Percentiles rank a stretch among this genome's conserved stretches.
Conservation (phyloP, 495 filamentous ascomycete species). For the Schizothecium vesticola region DNA sequence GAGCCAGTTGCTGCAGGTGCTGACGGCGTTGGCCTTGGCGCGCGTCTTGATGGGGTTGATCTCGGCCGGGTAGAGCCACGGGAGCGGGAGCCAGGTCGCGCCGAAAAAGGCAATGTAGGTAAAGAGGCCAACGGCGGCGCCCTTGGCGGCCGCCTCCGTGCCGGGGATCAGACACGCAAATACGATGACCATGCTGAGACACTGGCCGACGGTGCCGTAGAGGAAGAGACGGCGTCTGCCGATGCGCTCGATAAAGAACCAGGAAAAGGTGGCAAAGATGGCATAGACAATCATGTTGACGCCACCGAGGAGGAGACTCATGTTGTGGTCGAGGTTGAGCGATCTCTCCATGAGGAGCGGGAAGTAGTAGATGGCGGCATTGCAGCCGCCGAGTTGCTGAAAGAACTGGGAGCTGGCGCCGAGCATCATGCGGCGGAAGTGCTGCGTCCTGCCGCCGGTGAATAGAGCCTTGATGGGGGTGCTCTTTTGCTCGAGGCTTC, state of each 20-base stretch:
- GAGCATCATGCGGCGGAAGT: constrained; percentile 58
- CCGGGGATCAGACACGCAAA: constrained; percentile 65
- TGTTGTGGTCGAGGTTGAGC: constrained; percentile 51
- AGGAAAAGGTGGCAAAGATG: constrained; percentile 69
- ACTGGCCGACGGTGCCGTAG: constrained; percentile 63
- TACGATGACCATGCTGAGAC: constrained; percentile 67
- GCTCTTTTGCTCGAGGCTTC: constrained; percentile 46
- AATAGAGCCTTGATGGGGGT: constrained; percentile 53
- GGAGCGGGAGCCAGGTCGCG: constrained; percentile 68
- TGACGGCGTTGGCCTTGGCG: constrained; percentile 69
- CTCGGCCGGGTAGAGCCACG: constrained; percentile 61
- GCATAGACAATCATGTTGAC: constrained; percentile 78
- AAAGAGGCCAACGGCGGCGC: constrained; percentile 72
- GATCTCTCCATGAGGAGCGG: constrained; percentile 68
- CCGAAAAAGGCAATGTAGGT: constrained; percentile 75
- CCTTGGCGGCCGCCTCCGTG: constrained; percentile 49
- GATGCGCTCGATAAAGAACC: constrained; percentile 73
- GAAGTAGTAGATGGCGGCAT: constrained; percentile 82
- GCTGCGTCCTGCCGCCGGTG: constrained; percentile 59
- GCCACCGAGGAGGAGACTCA: constrained; percentile 67
- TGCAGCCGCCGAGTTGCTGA: constrained; percentile 73
- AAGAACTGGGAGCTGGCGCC: constrained; percentile 63
- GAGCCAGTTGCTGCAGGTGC: constrained; percentile 73
- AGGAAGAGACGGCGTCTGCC: constrained; percentile 70
- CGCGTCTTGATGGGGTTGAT: constrained; percentile 72